Conservation (phyloP, 257 asterid species). For the Plantago major region DNA sequence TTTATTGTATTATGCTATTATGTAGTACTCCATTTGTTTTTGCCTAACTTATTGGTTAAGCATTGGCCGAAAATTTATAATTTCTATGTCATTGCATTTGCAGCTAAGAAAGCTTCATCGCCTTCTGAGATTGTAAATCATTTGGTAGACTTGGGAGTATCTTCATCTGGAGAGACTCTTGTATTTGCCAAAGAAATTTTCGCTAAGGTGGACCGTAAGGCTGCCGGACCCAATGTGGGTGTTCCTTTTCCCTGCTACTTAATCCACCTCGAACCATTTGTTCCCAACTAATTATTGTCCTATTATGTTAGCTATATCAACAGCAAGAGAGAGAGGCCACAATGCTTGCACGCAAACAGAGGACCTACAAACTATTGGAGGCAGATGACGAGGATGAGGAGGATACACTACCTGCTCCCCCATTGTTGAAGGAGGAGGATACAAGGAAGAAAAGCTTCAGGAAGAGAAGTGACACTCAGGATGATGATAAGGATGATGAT, state of each 20-base stretch:
- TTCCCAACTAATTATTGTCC: constrained; percentile 10
- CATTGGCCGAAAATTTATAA: background rate
- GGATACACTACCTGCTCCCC: constrained; percentile 32
- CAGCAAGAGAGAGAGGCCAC: constrained; percentile 76
- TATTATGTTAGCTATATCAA: constrained; percentile 48
- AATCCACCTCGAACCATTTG: constrained; percentile 8
- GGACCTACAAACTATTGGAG: constrained; percentile 65
- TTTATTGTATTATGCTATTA: background rate
- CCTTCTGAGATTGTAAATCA: constrained; percentile 61
- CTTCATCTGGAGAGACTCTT: constrained; percentile 54
- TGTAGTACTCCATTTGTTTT: background rate
- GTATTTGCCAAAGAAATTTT: constrained; percentile 71
- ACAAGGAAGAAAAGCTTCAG: constrained; percentile 61
- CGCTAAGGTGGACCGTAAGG: constrained; percentile 65
- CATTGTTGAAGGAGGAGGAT: constrained; percentile 49
- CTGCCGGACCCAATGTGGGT: constrained; percentile 75
- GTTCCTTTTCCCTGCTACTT: constrained; percentile 4
- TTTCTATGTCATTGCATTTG: constrained; percentile 30
- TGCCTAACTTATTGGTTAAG: background rate
- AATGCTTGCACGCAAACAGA: constrained; percentile 58
- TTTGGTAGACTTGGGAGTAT: constrained; percentile 56
- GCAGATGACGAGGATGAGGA: constrained; percentile 57
- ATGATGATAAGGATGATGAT: constrained; percentile 85
- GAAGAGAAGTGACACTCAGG: constrained; percentile 62
- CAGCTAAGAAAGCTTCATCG: constrained; percentile 86